Percentiles rank a stretch among this genome's conserved stretches.
These are phyloP conservation scores for Podaxis sp. DNA, from an alignment of 768 basidiomycete genomes.

Conservation along the genomic window DNA sequence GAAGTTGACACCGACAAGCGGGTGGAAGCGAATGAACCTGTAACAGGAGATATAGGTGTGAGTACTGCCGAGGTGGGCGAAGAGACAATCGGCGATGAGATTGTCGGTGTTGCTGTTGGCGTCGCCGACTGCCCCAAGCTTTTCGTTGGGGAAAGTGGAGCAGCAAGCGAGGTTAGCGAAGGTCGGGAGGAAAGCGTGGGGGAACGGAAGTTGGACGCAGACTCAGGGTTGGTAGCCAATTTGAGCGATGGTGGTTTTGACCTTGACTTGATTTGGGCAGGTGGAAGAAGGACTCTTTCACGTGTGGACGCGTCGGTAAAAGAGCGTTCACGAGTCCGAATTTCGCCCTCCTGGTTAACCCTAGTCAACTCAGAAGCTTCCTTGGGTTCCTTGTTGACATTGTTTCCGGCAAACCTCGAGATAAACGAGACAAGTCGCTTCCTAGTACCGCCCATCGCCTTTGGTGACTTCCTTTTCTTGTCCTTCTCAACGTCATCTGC, in stretches of 20 bases:
- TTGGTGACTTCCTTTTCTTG: constrained; percentile 1
- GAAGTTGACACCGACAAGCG: constrained; percentile 8
- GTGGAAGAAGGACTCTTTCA: background rate
- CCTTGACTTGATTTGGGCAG: background rate
- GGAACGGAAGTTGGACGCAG: constrained; percentile 5
- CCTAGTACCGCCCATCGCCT: constrained; percentile 2
- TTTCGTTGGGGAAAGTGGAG: constrained; percentile 1
- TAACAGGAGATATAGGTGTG: background rate
- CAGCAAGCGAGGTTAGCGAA: background rate
- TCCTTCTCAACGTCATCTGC: constrained; percentile 15
- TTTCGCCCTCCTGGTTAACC: background rate
- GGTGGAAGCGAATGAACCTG: background rate
- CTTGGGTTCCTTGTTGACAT: background rate
- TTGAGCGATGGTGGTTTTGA: constrained; percentile 11
- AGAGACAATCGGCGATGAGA: background rate
- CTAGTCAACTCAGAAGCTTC: background rate
- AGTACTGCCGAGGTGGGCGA: background rate
- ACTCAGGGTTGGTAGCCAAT: background rate
- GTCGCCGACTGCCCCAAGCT: background rate
- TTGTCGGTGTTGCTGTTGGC: background rate
- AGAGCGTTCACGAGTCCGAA: background rate
- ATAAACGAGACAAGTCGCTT: constrained; percentile 17
- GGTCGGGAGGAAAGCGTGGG: constrained; percentile 3
- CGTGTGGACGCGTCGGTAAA: constrained; percentile 1
- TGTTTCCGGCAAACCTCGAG: constrained; percentile 8